Evolutionary conservation across 768 basidiomycete genomes (phyloP), one percentile per base, ranked within the genome.

Genomic region (Termitomyces sp.): DNA sequence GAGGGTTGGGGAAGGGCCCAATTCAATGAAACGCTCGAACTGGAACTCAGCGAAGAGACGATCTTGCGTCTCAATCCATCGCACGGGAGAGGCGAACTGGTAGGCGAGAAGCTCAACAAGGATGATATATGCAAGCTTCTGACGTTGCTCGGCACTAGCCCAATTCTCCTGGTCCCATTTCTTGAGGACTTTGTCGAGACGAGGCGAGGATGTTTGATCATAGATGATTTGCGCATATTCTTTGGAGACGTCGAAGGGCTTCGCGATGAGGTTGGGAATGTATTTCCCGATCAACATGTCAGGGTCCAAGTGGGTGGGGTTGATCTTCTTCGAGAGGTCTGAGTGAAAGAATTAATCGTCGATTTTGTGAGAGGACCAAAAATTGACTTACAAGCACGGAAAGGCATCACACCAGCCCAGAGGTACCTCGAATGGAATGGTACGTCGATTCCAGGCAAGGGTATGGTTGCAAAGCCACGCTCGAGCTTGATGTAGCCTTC

Each of bases 11-110:
- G 94, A 94, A 38, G 97, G 97, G 31, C 97, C 97, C 50, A 99
- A 76, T 69, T 99, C 97, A 63, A 99, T 88, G 64, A 98, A 80
- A 15, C 97, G 86, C 71, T 98, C 96, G 64, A 97, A 97, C 42
- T 78, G 77, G 77, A 85, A 97, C 9, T 85, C 71, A 10, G 79
- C 81, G 77, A 99, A 99, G 53, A 99, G 81, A 23, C 90, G 81
- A 65, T 99, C 97, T 68, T 99, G 97, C 0, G 96, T 99, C 75
- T 98, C 91, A 64, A 99, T 99, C 97, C 97, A 99, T 47, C 95
- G 89, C 18, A 99, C 96, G 7, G 97, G 95, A 1, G 96, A 98
- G 0, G 96, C 95, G 63, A 96, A 98, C 68, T 99, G 97, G 67
- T 99, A 99, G 13, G 97, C 93, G 46, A 99, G 80, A 43, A 98